A percentile compares a stretch with the other conserved stretches of the same genome.
phyloP scores from a whole-genome alignment of 352 stramenopile species.

The Aphanomyces euteiches region DNA sequence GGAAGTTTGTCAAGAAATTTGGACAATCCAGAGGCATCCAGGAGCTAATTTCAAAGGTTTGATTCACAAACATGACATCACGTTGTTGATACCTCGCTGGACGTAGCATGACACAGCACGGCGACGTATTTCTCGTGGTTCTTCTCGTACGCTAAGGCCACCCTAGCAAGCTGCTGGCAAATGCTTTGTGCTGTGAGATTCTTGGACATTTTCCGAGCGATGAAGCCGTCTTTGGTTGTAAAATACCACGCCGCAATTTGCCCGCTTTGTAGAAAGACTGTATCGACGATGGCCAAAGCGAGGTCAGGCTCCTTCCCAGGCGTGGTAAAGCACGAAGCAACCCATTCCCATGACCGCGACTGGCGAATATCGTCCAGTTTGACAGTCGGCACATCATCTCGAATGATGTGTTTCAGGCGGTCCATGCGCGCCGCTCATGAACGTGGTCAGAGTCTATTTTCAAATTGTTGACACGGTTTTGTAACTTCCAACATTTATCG shows the following conservation, averaged over 20 bases:
- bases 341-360: slow-evolving; percentile 57
- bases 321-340: slow-evolving; percentile 59
- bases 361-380: slow-evolving; percentile 52
- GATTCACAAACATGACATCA: too few species aligned
- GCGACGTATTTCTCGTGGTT: slow-evolving; percentile 35
- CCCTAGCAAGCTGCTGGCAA: slow-evolving; percentile 40
- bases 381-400: slow-evolving; percentile 41
- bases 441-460: neutral
- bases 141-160: slow-evolving; percentile 35
- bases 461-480: neutral
- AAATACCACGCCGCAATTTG: slow-evolving; percentile 81
- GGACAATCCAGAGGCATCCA: neutral
- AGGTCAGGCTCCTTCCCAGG: slow-evolving; percentile 60
- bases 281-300: slow-evolving; percentile 54
- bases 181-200: slow-evolving; percentile 50
- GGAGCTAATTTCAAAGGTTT: too few species aligned
- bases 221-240: slow-evolving; percentile 44
- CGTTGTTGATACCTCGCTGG: too few species aligned
- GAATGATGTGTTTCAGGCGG: slow-evolving; percentile 21
- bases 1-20: slow-evolving; percentile 45
- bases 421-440: neutral
- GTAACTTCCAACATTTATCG: neutral
- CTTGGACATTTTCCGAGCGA: slow-evolving; percentile 54
- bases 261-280: slow-evolving; percentile 67
- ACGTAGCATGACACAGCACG: slow-evolving; percentile 52